A percentile compares a stretch with the other conserved stretches of the same genome.
Conservation (phyloP, 1,284 basidiomycete species). For the Bjerkandera adusta region DNA sequence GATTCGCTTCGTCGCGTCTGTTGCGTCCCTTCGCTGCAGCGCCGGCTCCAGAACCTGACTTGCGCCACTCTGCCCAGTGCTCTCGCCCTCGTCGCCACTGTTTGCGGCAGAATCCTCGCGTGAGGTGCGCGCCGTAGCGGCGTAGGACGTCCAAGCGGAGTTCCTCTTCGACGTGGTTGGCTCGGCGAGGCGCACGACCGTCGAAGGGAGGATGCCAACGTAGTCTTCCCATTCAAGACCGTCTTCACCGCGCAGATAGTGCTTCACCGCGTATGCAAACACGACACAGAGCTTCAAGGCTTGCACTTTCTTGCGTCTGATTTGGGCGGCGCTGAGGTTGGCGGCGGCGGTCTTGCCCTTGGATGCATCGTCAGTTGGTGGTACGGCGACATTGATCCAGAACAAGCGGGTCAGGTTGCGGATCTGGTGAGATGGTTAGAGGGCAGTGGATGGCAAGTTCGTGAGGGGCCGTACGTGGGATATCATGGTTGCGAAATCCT, state of each 20-base stretch:
- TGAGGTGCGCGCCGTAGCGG: constrained; percentile 30
- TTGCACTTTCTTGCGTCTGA: constrained; percentile 71
- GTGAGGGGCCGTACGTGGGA: constrained; percentile 45
- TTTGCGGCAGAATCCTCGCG: constrained; percentile 16
- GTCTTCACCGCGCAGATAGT: constrained; percentile 76
- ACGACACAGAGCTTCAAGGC: constrained; percentile 66
- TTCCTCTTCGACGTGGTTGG: constrained; percentile 21
- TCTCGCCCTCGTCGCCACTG: constrained; percentile 18
- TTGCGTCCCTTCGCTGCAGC: constrained; percentile 32
- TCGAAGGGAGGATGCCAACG: constrained; percentile 58
- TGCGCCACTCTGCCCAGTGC: background rate
- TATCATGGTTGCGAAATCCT: constrained; percentile 68
- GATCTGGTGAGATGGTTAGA: constrained; percentile 34
- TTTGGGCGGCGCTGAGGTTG: constrained; percentile 48
- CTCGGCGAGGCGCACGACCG: constrained; percentile 40
- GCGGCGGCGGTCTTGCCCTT: constrained; percentile 51
- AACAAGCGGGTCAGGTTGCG: constrained; percentile 65
- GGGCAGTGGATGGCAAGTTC: background rate
- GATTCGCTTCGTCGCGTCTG: constrained; percentile 66
- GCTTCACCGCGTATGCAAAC: constrained; percentile 72
- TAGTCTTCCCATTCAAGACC: constrained; percentile 70
- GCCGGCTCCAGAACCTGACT: background rate
- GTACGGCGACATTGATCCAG: constrained; percentile 78
- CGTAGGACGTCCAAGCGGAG: constrained; percentile 42
- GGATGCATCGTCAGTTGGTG: constrained; percentile 46